Evolutionary conservation across 768 basidiomycete genomes (phyloP).

Genomic region (Pholiota microspora): DNA sequence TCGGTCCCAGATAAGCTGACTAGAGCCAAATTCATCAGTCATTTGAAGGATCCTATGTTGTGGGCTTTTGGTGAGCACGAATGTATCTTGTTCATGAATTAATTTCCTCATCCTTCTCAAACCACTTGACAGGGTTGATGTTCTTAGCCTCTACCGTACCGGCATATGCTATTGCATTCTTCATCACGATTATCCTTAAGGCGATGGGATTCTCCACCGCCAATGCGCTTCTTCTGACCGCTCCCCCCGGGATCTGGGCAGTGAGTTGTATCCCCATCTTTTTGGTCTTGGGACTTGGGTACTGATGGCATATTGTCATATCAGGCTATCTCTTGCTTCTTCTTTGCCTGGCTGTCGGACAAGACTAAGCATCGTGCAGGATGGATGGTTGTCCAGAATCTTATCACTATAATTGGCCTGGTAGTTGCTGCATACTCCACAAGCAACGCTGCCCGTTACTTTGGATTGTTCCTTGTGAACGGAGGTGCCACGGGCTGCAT

Average conservation of each 20-base stretch:
- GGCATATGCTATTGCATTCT: slow-evolving; percentile 19
- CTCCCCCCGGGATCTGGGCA: slow-evolving; percentile 17
- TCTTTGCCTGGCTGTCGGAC: slow-evolving; percentile 38
- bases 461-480: slow-evolving; percentile 36
- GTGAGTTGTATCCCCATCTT: slow-evolving; percentile 15
- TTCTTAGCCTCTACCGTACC: slow-evolving; percentile 27
- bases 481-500: slow-evolving; percentile 34
- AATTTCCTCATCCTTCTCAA: too few species aligned
- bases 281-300: background rate
- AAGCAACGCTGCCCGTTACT: slow-evolving; percentile 24
- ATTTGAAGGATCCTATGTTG: slow-evolving; percentile 33
- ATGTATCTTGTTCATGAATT: background rate
- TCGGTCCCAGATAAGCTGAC: slow-evolving; percentile 34
- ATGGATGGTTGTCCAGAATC: slow-evolving; percentile 30
- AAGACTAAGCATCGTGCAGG: slow-evolving; percentile 31
- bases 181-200: slow-evolving; percentile 18
- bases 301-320: background rate
- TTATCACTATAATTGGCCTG: slow-evolving; percentile 33
- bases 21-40: slow-evolving; percentile 26
- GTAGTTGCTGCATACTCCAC: slow-evolving; percentile 28
- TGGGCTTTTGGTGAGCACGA: slow-evolving; percentile 31
- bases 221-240: slow-evolving; percentile 16
- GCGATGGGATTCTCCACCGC: slow-evolving; percentile 17
- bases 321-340: slow-evolving; percentile 33
- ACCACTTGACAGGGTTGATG: slow-evolving; percentile 37